These are phyloP conservation scores for Yamadazyma endophytica DNA, from an alignment of 805 yeast species.

Conservation along the genomic window DNA sequence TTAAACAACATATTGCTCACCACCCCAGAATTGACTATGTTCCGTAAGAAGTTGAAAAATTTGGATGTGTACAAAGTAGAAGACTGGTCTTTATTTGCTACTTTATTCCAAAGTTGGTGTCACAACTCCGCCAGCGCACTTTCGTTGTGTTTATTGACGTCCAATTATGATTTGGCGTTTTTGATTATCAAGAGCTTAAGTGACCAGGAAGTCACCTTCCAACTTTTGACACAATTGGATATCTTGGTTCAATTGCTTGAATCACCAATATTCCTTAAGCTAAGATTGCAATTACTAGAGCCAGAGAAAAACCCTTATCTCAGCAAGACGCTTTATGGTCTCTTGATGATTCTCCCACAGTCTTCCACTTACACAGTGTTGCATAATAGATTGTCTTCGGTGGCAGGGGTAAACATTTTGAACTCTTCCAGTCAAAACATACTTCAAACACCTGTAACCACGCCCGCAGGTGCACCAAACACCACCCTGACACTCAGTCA, in stretches of 20 bases:
- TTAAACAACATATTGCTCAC: slow-evolving; percentile 82
- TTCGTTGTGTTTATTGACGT: slow-evolving; percentile 79
- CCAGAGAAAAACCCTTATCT: slow-evolving; percentile 78
- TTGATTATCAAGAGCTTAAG: slow-evolving; percentile 77
- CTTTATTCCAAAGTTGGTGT: slow-evolving; percentile 87
- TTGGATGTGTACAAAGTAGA: slow-evolving; percentile 50
- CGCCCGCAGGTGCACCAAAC: slow-evolving; percentile 14
- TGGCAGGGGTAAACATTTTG: slow-evolving; percentile 37
- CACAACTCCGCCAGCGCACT: slow-evolving; percentile 85
- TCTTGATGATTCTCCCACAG: slow-evolving; percentile 91
- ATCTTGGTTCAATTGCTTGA: slow-evolving; percentile 85
- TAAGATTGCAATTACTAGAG: slow-evolving; percentile 83
- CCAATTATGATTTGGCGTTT: slow-evolving; percentile 84
- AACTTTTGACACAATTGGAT: slow-evolving; percentile 81
- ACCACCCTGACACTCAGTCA: slow-evolving; percentile 15
- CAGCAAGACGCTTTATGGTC: slow-evolving; percentile 85
- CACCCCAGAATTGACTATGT: slow-evolving; percentile 69
- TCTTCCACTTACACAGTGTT: slow-evolving; percentile 83
- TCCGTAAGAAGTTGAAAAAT: slow-evolving; percentile 61
- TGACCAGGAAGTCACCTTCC: slow-evolving; percentile 75
- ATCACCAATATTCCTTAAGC: slow-evolving; percentile 84
- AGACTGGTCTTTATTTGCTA: slow-evolving; percentile 67
- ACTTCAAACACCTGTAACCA: slow-evolving; percentile 15
- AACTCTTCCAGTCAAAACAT: slow-evolving; percentile 10
- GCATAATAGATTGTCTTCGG: slow-evolving; percentile 67